Evolutionary conservation across 257 asterid genomes (phyloP).

Genomic region (Ocimum tenuiflorum): DNA sequence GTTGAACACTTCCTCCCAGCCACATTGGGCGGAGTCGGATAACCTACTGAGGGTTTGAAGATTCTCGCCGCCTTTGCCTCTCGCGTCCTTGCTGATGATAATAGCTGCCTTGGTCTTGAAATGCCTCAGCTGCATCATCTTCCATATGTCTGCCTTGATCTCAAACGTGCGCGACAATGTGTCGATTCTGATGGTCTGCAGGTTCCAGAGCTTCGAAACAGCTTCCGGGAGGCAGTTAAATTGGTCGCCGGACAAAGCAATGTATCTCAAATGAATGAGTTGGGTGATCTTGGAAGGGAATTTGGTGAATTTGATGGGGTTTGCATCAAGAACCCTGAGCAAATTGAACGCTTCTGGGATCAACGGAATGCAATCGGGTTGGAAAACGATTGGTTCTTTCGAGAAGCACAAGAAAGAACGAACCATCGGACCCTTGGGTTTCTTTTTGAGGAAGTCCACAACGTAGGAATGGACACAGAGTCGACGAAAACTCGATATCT

Average conservation of each 20-base stretch:
- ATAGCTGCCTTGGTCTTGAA: constrained; percentile 22
- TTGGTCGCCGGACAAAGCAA: constrained; percentile 20
- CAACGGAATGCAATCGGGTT: constrained; percentile 5
- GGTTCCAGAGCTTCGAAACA: constrained; percentile 20
- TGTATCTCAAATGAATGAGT: constrained; percentile 26
- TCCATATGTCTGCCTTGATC: constrained; percentile 14
- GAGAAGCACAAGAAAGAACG: constrained; percentile 40
- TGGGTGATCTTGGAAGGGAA: constrained; percentile 17
- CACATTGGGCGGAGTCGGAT: not conserved
- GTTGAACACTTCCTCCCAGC: not conserved
- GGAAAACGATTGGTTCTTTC: constrained; percentile 13
- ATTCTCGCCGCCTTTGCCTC: constrained; percentile 20
- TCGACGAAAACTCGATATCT: constrained; percentile 25
- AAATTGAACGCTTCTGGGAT: constrained; percentile 35
- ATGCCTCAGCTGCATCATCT: constrained; percentile 24
- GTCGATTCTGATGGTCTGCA: constrained; percentile 18
- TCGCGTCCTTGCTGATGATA: not conserved
- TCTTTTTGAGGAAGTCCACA: constrained; percentile 18
- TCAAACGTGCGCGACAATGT: constrained; percentile 19
- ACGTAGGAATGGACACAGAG: constrained; percentile 37
- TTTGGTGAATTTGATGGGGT: constrained; percentile 20
- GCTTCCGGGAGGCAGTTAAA: constrained; percentile 20
- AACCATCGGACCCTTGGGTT: constrained; percentile 24
- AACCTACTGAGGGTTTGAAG: constrained; percentile 21
- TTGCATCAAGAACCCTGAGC: constrained; percentile 25